Evolutionary conservation across 192 early-diverging fungal species (phyloP), one percentile per base, ranked within the genome.

Genomic region (Mortierella claussenii): DNA sequence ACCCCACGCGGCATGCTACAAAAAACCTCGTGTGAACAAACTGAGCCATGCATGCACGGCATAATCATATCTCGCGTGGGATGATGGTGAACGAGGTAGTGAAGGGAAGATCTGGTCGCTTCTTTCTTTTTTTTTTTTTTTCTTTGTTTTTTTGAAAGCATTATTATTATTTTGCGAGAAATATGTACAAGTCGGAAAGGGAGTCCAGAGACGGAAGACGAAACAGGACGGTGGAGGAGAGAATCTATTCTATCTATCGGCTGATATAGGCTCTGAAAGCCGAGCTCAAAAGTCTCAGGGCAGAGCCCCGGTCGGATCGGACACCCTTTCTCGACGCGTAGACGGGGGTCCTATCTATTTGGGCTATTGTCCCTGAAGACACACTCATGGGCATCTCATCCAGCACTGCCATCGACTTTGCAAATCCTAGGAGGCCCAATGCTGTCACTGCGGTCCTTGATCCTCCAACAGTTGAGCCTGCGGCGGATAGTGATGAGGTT

Each of bases 231-330:
- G n/a, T n/a, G n/a, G 20, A 45, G 13, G 15, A 3, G 4, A 13
- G 17, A 13, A 40, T 40, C 37, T 11, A 40, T 40, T 40, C 37
- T 40, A 11, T 15, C 9, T 11, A 15, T 40, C 37, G 15, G 5
- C n/a, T 47, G 4, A 5, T 30, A 18, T 24, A 3, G 15, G 21
- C 11, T 3, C 45, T 24, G 34, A 68, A 21, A 44, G 45, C 40
- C 27, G 52, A 30, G 12, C 53, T 62, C 7, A 75, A 46, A 20
- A 66, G 45, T 31, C 56, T 48, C 20, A 33, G 31, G 4, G 71
- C 71, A 17, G 62, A 50, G 20, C 63, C 71, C 11, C 63, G 57
- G 9, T 66, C 63, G 40, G 63, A 49, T 17, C 71, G 55, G 44
- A 49, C 24, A 3, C 71, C 63, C 21, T 55, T 60, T 47, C 57